Evolutionary conservation across 2,329 filamentous ascomycete genomes (phyloP), one percentile per base, ranked within the genome.

Genomic region (Aplosporella prunicola): DNA sequence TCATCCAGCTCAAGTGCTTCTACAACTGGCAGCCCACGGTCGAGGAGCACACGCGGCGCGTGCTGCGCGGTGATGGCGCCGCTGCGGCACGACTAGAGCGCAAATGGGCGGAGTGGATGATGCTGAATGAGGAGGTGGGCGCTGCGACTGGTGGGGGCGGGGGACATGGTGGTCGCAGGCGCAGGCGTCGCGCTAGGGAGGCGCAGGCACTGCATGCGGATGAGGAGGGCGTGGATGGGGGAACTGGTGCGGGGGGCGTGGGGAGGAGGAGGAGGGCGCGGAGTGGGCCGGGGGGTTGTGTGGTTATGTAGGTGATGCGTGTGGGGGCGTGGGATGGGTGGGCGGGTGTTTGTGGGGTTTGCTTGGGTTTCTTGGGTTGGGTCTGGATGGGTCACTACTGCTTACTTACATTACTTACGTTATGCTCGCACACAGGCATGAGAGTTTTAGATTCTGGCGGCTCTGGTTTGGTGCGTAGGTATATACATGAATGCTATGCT

Each of bases 21-120:
- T 93, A 93, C 57, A 86, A 82, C 27, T 95, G 85, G 76, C 89
- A 96, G 62, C 84, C 85, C 63, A 95, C 87, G 0, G 87, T 95
- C 4, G 82, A 95, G 47, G 87, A 95, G 57, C 89, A 96, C 60
- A 87, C 79, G 36, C 89, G 88, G 63, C 76, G 88, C 4, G 84
- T 95, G 1, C 59, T 93, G 35, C 69, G 75, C 4, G 85, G 85
- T 5, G 83, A 94, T 44, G 72, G 86, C 41, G 67, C 70, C 0
- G 72, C 82, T 1, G 91, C 91, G 1, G 71, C 70, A 24, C 69
- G 84, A n/a, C 68, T 96, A 14, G 88, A 94, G 66, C 72, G 79
- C 45, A 93, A 89, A 57, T 96, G 89, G 89, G 81, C 82, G 0
- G 82, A 93, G 38, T 93, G 86, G 58, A 95, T 95, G 87, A 84